phyloP scores from a whole-genome alignment of 306 rosid genomes.

The Macrotyloma uniflorum region DNA sequence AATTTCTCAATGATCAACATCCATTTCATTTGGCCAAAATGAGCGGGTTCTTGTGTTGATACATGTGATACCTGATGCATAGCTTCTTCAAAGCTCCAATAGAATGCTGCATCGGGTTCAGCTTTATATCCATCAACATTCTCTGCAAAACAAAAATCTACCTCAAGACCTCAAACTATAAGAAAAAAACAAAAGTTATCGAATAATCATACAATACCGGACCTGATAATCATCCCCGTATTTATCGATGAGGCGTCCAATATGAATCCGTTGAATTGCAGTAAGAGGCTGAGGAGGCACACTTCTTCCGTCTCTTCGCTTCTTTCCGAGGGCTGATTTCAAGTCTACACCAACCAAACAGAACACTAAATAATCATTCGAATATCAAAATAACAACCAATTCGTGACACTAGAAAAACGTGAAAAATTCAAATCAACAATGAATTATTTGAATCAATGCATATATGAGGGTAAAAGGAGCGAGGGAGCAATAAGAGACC shows the following conservation, averaged over 20 bases:
- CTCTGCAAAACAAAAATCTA: constrained; percentile 50
- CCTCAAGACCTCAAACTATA: not conserved
- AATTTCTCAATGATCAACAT: not conserved
- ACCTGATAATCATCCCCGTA: constrained; percentile 78
- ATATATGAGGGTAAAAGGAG: not conserved
- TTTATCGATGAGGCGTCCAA: constrained; percentile 65
- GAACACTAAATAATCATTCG: not conserved
- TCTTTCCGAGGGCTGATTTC: constrained; percentile 82
- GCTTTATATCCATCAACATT: constrained; percentile 86
- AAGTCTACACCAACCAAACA: constrained; percentile 56
- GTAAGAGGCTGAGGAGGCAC: constrained; percentile 72
- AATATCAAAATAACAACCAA: not conserved
- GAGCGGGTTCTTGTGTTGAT: constrained; percentile 32
- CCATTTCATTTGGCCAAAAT: constrained; percentile 17
- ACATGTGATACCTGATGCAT: constrained; percentile 53
- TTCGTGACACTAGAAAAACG: not conserved
- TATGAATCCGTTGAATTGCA: constrained; percentile 69
- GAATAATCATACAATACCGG: not conserved
- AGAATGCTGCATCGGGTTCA: constrained; percentile 88
- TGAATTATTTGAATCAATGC: no score
- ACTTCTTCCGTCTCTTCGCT: constrained; percentile 80
- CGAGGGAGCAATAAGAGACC: constrained; percentile 41
- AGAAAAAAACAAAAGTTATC: not conserved
- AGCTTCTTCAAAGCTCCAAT: constrained; percentile 76
- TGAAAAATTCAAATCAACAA: no score